Percentiles rank a stretch among this genome's conserved stretches.
Conservation (phyloP, 768 basidiomycete species). For the Tylopilus rubrobrunneus region DNA sequence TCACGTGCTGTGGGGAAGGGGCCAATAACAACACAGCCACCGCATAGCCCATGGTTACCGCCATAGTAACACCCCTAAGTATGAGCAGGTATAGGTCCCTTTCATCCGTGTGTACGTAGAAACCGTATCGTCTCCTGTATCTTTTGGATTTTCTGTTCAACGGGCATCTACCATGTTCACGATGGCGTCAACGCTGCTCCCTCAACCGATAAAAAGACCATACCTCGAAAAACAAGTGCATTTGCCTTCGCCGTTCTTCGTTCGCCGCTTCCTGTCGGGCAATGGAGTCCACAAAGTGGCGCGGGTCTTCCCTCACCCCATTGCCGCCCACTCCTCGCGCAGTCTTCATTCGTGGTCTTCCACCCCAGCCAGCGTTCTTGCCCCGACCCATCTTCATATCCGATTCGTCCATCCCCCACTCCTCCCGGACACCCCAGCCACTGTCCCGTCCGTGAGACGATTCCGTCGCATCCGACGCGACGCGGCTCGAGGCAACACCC, state of each 20-base stretch:
- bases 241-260: conserved; percentile 37
- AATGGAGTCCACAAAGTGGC: conserved; percentile 44
- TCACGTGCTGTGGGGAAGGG: conserved; percentile 15
- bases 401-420: conserved; percentile 9
- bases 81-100: not conserved
- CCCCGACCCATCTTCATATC: not conserved
- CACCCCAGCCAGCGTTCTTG: conserved; percentile 2
- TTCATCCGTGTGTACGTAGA: conserved; percentile 21
- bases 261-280: conserved; percentile 38
- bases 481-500: conserved; percentile 5
- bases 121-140: conserved; percentile 47
- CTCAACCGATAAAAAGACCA: conserved; percentile 3
- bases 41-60: not conserved
- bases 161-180: conserved; percentile 43
- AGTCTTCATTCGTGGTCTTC: not conserved
- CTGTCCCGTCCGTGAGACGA: conserved; percentile 10
- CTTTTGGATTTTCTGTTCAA: conserved; percentile 48
- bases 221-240: conserved; percentile 53
- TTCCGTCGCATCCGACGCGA: conserved; percentile 21
- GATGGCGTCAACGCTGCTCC: not conserved
- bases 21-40: conserved; percentile 6
- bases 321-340: conserved; percentile 1
- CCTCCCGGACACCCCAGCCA: conserved; percentile 18
- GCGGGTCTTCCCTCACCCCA: conserved; percentile 13
- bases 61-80: not conserved